Percentiles rank a stretch among this genome's conserved stretches.
phyloP scores from a whole-genome alignment of 768 basidiomycete species.

The Kwoniella europaea region DNA sequence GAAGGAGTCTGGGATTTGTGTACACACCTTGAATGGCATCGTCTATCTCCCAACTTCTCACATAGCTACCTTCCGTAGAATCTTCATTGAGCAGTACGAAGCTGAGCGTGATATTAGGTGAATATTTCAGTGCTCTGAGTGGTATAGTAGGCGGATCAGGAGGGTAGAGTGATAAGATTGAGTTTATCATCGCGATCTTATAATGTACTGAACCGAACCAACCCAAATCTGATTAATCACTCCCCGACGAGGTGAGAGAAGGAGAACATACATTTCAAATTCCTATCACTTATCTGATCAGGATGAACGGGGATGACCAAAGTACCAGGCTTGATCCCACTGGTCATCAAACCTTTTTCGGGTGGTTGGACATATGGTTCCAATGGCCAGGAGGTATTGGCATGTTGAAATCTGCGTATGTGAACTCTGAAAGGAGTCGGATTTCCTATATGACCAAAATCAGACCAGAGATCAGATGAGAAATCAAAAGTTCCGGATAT shows the following conservation, averaged over 20 bases:
- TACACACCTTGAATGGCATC: slow-evolving; percentile 69
- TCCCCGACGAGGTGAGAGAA: neutral
- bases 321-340: slow-evolving; percentile 37
- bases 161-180: slow-evolving; percentile 42
- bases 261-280: slow-evolving; percentile 30
- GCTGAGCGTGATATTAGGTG: slow-evolving; percentile 80
- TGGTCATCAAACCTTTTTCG: slow-evolving; percentile 34
- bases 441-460: neutral
- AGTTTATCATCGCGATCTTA: slow-evolving; percentile 57
- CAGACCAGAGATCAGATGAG: neutral
- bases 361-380: slow-evolving; percentile 45
- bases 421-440: slow-evolving; percentile 35
- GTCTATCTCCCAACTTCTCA: slow-evolving; percentile 75
- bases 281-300: slow-evolving; percentile 35
- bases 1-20: neutral
- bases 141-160: slow-evolving; percentile 42
- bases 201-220: slow-evolving; percentile 59
- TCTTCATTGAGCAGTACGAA: slow-evolving; percentile 94
- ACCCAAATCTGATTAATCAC: neutral
- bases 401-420: slow-evolving; percentile 26
- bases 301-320: slow-evolving; percentile 48
- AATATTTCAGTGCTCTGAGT: slow-evolving; percentile 72
- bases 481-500: neutral
- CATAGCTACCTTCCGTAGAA: slow-evolving; percentile 67
- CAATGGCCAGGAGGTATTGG: slow-evolving; percentile 39